These are phyloP conservation scores for Halenospora varia DNA, from an alignment of 495 filamentous ascomycete genomes.

Conservation along the genomic window DNA sequence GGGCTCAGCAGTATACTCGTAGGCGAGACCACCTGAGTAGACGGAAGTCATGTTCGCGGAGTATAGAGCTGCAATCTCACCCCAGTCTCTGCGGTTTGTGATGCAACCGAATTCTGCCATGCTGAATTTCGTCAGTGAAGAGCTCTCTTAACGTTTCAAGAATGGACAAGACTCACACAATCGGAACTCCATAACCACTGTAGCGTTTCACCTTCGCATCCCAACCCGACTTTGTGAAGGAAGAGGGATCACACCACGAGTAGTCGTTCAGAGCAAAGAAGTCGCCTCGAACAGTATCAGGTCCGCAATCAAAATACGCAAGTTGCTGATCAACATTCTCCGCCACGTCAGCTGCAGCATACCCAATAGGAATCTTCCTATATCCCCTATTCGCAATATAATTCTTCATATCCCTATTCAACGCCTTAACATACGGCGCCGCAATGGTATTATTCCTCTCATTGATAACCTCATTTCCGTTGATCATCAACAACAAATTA, in stretches of 20 bases:
- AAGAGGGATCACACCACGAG: slow-evolving; percentile 73
- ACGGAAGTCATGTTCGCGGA: slow-evolving; percentile 64
- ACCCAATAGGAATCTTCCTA: slow-evolving; percentile 77
- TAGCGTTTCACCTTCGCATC: too few species aligned
- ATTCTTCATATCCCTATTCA: slow-evolving; percentile 74
- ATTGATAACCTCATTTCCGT: slow-evolving; percentile 81
- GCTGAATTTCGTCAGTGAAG: slow-evolving; percentile 79
- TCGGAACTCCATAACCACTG: too few species aligned
- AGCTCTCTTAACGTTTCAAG: slow-evolving; percentile 51
- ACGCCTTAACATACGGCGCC: slow-evolving; percentile 78
- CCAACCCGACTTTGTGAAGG: slow-evolving; percentile 67
- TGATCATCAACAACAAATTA: slow-evolving; percentile 76
- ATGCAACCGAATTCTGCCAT: too few species aligned
- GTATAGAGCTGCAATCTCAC: slow-evolving; percentile 70
- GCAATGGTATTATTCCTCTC: slow-evolving; percentile 52
- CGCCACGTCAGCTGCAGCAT: slow-evolving; percentile 82
- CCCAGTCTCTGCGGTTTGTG: too few species aligned
- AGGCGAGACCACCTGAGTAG: slow-evolving; percentile 80
- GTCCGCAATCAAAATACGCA: slow-evolving; percentile 78
- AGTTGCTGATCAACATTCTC: slow-evolving; percentile 77
- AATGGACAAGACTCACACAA: too few species aligned
- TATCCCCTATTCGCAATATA: slow-evolving; percentile 73
- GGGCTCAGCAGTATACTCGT: slow-evolving; percentile 83
- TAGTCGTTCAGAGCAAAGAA: slow-evolving; percentile 87
- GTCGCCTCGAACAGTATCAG: slow-evolving; percentile 66